Conservation (phyloP, 768 basidiomycete genomes). For the Mycena vitilis region DNA sequence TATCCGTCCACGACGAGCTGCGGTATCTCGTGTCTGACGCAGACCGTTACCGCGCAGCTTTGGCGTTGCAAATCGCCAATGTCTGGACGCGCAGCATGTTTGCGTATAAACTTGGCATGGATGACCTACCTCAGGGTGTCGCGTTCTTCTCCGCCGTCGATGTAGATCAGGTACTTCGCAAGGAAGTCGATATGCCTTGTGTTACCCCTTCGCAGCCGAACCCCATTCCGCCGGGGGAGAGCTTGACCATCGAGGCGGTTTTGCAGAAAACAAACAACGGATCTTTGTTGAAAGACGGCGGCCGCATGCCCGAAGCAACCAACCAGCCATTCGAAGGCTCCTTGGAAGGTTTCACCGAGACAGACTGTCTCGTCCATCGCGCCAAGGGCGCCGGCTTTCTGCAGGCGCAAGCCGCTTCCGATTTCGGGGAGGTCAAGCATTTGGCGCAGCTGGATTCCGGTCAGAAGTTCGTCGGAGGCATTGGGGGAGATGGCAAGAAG, state of each 20-base stretch:
- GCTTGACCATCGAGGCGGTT: slow-evolving; percentile 74
- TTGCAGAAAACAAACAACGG: slow-evolving; percentile 77
- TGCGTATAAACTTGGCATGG: slow-evolving; percentile 93
- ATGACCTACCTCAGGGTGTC: slow-evolving; percentile 93
- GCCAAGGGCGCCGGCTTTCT: slow-evolving; percentile 74
- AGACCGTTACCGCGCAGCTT: slow-evolving; percentile 89
- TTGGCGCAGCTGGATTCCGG: slow-evolving; percentile 68
- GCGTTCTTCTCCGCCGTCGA: slow-evolving; percentile 99
- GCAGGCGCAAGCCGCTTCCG: slow-evolving; percentile 79
- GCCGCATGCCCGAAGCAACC: slow-evolving; percentile 57
- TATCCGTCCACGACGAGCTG: slow-evolving; percentile 97
- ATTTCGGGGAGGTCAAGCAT: slow-evolving; percentile 77
- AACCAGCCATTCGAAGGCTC: slow-evolving; percentile 43
- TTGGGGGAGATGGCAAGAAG: slow-evolving; percentile 39
- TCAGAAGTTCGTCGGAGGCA: slow-evolving; percentile 50
- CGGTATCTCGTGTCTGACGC: slow-evolving; percentile 92
- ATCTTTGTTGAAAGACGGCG: slow-evolving; percentile 70
- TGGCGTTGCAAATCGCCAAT: slow-evolving; percentile 95
- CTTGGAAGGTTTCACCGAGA: slow-evolving; percentile 62
- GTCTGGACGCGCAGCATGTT: slow-evolving; percentile 95
- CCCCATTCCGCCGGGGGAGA: slow-evolving; percentile 90
- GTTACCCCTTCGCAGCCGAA: slow-evolving; percentile 91
- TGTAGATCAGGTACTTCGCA: slow-evolving; percentile 88
- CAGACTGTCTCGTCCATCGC: slow-evolving; percentile 75
- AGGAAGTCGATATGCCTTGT: slow-evolving; percentile 97